Evolutionary conservation across 768 basidiomycete species (phyloP).

Genomic region (Xerocomus spinulosus): DNA sequence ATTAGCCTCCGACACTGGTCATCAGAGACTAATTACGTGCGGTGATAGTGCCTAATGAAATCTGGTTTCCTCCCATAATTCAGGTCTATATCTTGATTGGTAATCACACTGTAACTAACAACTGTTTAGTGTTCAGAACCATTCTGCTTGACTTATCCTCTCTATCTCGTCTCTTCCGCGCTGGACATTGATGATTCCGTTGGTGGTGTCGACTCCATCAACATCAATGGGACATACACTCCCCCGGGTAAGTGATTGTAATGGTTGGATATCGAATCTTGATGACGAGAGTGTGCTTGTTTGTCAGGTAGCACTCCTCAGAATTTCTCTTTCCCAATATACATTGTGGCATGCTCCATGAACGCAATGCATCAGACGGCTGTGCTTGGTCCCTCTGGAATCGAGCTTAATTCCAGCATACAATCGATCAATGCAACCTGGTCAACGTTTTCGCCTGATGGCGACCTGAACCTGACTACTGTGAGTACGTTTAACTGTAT

Average conservation of each 20-base stretch:
- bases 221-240: neutral
- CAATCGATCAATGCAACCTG: neutral
- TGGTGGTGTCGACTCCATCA: neutral
- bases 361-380: neutral
- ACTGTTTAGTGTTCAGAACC: neutral
- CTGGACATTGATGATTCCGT: neutral
- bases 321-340: neutral
- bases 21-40: neutral
- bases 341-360: neutral
- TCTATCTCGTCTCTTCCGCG: neutral
- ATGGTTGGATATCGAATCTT: neutral
- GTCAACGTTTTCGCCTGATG: neutral
- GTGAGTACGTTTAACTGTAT: neutral
- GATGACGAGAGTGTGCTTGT: neutral
- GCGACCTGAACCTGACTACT: neutral
- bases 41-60: neutral
- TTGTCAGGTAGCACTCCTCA: neutral
- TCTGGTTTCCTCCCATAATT: neutral
- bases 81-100: too few species aligned
- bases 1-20: neutral
- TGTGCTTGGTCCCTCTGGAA: neutral
- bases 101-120: too few species aligned
- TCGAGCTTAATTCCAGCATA: too few species aligned
- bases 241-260: neutral
- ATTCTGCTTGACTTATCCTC: neutral